Evolutionary conservation across 345 rosid species (phyloP), one percentile per base, ranked within the genome.

Genomic region (Salix brachista): DNA sequence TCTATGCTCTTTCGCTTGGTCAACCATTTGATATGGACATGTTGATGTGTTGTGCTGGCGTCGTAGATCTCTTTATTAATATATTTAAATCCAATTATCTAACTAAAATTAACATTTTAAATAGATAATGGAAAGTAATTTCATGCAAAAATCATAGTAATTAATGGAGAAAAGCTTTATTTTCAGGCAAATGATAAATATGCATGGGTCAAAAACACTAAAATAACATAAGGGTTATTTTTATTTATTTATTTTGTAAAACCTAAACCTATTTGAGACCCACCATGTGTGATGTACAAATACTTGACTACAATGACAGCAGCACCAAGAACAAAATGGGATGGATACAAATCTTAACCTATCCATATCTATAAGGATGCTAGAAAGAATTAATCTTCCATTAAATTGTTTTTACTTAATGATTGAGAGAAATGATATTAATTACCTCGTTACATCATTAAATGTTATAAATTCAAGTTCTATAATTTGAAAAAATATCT

Each of bases 11-110:
- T 26, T 75, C 37, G 9, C 62, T 56, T 1, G n/a, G 23, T 54
- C 65, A 21, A 54, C 75, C 80, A 72, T 73, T 70, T 66, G 77
- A 79, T 71, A 9, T 70, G 50, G 21, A 30, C 8, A 18, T 3
- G 25, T 2, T 66, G 32, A 13, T 58, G 44, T n/a, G 21, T 21
- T 17, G 54, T 58, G 30, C 36, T 32, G 25, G 70, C n/a, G 2
- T 21, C 4, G 0, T 21, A 23, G 8, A 3, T 7, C 21, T 17
- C 6, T 48, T 48, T 48, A 17, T 48, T 21, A 2, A 19, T 8
- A 21, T 54, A 54, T 8, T 21, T 8, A n/a, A n/a, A 56, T 56
- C 25, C 23, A n/a, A 21, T 11, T 8, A 21, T 21, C 26, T 8
- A 56, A 56, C 10, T 19, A 23, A 56, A 3, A 56, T 0, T 0